Evolutionary conservation across 2,329 filamentous ascomycete species (phyloP), one percentile per base, ranked within the genome.

Genomic region (Plenodomus biglobosus): DNA sequence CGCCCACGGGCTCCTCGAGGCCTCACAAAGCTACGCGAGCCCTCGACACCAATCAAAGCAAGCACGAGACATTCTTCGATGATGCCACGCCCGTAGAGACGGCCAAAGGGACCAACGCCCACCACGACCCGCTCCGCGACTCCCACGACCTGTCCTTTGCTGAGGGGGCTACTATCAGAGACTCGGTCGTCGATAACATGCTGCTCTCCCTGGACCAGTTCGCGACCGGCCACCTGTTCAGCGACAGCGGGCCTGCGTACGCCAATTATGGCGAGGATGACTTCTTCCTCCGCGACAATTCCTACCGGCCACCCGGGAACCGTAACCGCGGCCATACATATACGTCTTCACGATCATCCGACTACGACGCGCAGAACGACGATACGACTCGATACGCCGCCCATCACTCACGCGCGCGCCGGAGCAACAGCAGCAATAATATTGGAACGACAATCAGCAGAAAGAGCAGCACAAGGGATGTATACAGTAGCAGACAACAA

Each of bases 101-200:
- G 34, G 32, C 41, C 17, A 41, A 48, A 24, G 48, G 40, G 42
- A 59, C 48, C 32, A 52, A 55, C 34, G 38, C 46, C 19, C 58
- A 55, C 36, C 58, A 59, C 34, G 57, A 60, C 40, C 46, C 41
- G 18, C 49, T 64, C 42, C 63, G 68, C 42, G 85, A 92, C 73
- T 90, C 87, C 40, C 92, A 96, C 77, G 92, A 96, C 71, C 80
- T 96, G 53, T 92, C 89, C 48, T 80, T 95, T 62, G 86, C 86
- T 42, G 84, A 87, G 40, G 84, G 89, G 55, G 90, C 88, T 35
- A 61, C 50, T 16, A 55, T 59, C 13, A 85, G 92, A 59, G 90
- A 95, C 67, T 96, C 92, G 30, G 85, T 99, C 59, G 90, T 99
- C 50, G 88, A 94, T 73, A 95, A 96, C 72, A 94, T 99, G 87